Evolutionary conservation across 2,329 filamentous ascomycete genomes (phyloP).

Genomic region (Coniella lustricola): DNA sequence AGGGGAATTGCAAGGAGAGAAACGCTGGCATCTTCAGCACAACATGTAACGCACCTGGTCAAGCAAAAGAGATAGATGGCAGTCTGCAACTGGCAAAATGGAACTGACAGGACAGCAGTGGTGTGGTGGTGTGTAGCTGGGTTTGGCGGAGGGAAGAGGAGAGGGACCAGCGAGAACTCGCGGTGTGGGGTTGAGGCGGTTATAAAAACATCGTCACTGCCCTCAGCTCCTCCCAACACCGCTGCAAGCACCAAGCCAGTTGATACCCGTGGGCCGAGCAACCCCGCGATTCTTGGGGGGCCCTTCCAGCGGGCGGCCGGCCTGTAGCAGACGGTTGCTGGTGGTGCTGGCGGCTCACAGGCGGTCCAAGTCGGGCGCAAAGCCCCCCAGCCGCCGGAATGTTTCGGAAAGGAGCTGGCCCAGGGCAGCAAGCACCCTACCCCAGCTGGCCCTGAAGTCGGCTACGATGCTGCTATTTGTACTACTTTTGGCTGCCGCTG

Average conservation of each 20-base stretch:
- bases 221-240: background rate
- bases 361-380: too few relatives aligned
- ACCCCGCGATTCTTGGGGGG: background rate
- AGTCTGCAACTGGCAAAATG: background rate
- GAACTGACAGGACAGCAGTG: background rate
- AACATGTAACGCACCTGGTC: too few relatives aligned
- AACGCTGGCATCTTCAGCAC: too few relatives aligned
- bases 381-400: background rate
- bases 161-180: background rate
- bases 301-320: too few relatives aligned
- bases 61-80: background rate
- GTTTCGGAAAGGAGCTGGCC: background rate
- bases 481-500: too few relatives aligned
- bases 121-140: background rate
- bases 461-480: too few relatives aligned
- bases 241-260: background rate
- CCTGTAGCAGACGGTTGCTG: too few relatives aligned
- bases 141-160: background rate
- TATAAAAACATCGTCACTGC: slow-evolving; percentile 15
- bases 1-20: background rate
- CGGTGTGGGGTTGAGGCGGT: slow-evolving; percentile 6
- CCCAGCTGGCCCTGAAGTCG: too few relatives aligned
- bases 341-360: too few relatives aligned
- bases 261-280: slow-evolving; percentile 1
- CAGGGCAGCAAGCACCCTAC: too few relatives aligned